Percentiles rank a stretch among this genome's conserved stretches.
These are phyloP conservation scores for Xylaria grammica DNA, from an alignment of 495 filamentous ascomycete species.

Conservation along the genomic window DNA sequence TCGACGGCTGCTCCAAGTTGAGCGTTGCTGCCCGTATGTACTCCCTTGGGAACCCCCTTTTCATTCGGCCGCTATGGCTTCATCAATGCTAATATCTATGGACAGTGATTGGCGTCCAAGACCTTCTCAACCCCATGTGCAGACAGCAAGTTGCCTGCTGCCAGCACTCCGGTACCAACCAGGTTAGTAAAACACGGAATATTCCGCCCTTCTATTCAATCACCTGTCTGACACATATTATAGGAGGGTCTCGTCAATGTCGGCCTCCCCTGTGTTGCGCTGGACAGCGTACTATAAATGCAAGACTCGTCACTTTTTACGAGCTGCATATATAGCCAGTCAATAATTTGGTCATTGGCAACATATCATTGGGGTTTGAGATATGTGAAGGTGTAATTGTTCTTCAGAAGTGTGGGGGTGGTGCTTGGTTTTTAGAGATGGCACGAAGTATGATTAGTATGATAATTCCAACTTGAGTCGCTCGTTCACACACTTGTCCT, in stretches of 20 bases:
- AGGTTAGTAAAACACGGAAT: conserved; percentile 35
- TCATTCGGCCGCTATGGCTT: neutral
- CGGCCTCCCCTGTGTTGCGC: conserved; percentile 56
- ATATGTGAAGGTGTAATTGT: conserved; percentile 40
- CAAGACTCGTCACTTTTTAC: conserved; percentile 14
- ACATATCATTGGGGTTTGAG: conserved; percentile 33
- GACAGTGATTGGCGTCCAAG: conserved; percentile 44
- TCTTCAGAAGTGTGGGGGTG: conserved; percentile 20
- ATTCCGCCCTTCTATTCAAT: neutral
- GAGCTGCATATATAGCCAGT: conserved; percentile 26
- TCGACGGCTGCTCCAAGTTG: conserved; percentile 40
- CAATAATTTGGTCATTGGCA: conserved; percentile 18
- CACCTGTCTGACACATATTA: conserved; percentile 27
- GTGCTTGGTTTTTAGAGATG: conserved; percentile 28
- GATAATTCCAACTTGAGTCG: conserved; percentile 39
- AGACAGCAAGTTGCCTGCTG: conserved; percentile 62
- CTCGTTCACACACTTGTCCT: conserved; percentile 29
- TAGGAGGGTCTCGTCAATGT: conserved; percentile 49
- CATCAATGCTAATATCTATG: conserved; percentile 1
- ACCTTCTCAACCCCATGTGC: conserved; percentile 56
- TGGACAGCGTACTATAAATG: conserved; percentile 57
- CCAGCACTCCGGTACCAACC: conserved; percentile 46
- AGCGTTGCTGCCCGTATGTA: conserved; percentile 34
- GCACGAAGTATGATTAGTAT: conserved; percentile 33
- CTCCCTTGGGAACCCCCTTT: neutral